phyloP scores from a whole-genome alignment of 768 basidiomycete species.

The Boletus reticuloceps region DNA sequence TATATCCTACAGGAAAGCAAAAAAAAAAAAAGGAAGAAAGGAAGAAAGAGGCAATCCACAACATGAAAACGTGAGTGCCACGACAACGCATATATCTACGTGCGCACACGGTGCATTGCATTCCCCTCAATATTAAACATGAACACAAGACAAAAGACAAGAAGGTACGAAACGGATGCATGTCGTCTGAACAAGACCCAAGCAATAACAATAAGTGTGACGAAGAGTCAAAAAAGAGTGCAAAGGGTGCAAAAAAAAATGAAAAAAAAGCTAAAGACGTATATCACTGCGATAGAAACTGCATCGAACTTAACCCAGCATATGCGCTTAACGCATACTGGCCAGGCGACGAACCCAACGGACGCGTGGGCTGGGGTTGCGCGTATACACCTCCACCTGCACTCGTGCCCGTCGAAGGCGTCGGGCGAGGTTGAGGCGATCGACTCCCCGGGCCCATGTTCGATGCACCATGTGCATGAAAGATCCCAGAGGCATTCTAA shows the following conservation, averaged over 20 bases:
- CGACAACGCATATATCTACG: neutral
- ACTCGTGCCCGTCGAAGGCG: constrained; percentile 6
- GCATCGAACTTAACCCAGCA: constrained; percentile 23
- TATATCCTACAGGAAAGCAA: neutral
- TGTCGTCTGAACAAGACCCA: constrained; percentile 2
- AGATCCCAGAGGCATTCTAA: constrained; percentile 24
- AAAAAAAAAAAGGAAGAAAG: neutral
- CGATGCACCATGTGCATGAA: constrained; percentile 17
- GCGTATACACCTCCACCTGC: constrained; percentile 13
- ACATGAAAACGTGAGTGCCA: no score
- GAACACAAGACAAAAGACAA: neutral
- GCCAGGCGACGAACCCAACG: constrained; percentile 7
- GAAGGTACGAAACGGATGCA: neutral
- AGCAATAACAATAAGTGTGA: constrained; percentile 25
- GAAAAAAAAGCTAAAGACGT: neutral
- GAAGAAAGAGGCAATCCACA: no score
- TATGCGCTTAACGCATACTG: constrained; percentile 18
- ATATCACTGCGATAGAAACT: constrained; percentile 16
- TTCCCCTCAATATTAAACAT: neutral
- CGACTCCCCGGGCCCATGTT: constrained; percentile 10
- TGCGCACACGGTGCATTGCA: neutral
- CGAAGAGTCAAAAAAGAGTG: neutral
- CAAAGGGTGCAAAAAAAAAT: neutral
- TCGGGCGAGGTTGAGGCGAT: constrained; percentile 20
- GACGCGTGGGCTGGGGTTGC: constrained; percentile 25